Base-by-base conservation (phyloP, 345 rosid genomes). In the Stellera chamaejasme region DNA sequence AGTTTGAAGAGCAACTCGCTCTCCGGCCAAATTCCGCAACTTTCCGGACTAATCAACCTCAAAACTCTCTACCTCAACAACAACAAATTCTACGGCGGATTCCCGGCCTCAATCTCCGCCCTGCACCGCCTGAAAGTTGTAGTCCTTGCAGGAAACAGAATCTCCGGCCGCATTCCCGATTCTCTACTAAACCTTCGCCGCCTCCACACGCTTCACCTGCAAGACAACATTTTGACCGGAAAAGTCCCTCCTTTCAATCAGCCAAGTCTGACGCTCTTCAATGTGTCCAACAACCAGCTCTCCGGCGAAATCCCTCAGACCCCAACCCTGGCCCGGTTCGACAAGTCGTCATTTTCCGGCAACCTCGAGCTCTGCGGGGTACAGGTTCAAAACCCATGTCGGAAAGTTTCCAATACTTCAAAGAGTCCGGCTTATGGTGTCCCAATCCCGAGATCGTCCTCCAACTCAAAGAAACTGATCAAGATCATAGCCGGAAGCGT, bases 1-100 rank as follows among this genome's bases (percentile, higher is more conserved):
- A 93, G 99, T 57, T 80, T 93, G 74, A 93, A 93, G 58, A 75
- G 84, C 2, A 93, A 93, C 71, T 81, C 87, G 5, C 63, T 93
- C 66, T 77, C 94, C 3, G 99, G 99, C 25, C 68, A 69, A 60
- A 72, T 89, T 58, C 97, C 97, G 7, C 56, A 66, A 48, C 74
- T 93, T 44, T 83, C 86, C 2, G 81, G 80, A 44, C 77, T 93
- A 7, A 61, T 70, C 45, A 93, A 93, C 56, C 99, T 93, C 71
- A 93, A 93, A 69, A 74, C 88, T 11, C 71, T 93, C 54, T 93
- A 56, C 64, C 85, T 93, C 61, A 81, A 73, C 55, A 46, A 50
- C 55, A 93, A 93, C 77, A 78, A 79, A 47, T 80, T 93, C 74
- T 71, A 94, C 58, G 96, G 97, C 7, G 52, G 51, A 2, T 84